phyloP scores from a whole-genome alignment of 83 land plant genomes.

The Larix sibirica region DNA sequence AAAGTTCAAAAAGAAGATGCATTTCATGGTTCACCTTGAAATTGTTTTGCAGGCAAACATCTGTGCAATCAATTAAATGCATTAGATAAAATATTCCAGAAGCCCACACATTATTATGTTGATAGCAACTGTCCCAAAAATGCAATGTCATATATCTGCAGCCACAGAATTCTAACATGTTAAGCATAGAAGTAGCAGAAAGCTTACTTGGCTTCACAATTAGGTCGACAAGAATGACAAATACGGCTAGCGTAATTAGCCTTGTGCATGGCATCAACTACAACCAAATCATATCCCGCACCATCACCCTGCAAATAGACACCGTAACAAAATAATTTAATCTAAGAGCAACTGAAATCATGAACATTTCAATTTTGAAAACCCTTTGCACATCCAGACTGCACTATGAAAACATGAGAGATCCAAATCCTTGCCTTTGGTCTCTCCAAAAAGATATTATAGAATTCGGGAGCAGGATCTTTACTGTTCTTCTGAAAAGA shows the following conservation, averaged over 20 bases:
- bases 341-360: not conserved
- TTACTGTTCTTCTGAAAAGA: conserved; percentile 81
- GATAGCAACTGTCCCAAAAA: not conserved
- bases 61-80: no score
- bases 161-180: not conserved
- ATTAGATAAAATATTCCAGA: no score
- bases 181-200: not conserved
- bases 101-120: not conserved
- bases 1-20: no score
- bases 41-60: no score
- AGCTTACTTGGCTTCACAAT: conserved; percentile 98
- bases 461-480: conserved; percentile 96
- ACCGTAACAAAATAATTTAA: not conserved
- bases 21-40: no score
- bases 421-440: conserved; percentile 74
- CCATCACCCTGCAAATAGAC: conserved; percentile 81
- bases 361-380: not conserved
- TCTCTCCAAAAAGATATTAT: conserved; percentile 91
- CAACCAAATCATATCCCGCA: conserved; percentile 96
- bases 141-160: not conserved
- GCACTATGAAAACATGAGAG: not conserved
- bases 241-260: conserved; percentile 99
- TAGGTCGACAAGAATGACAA: conserved; percentile 97
- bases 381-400: conserved; percentile 4
- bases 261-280: conserved; percentile 99